Percentiles rank a stretch among this genome's conserved stretches.
Evolutionary conservation across 2,329 filamentous ascomycete species (phyloP).

Genomic region (Teratosphaeria epicoccoides): DNA sequence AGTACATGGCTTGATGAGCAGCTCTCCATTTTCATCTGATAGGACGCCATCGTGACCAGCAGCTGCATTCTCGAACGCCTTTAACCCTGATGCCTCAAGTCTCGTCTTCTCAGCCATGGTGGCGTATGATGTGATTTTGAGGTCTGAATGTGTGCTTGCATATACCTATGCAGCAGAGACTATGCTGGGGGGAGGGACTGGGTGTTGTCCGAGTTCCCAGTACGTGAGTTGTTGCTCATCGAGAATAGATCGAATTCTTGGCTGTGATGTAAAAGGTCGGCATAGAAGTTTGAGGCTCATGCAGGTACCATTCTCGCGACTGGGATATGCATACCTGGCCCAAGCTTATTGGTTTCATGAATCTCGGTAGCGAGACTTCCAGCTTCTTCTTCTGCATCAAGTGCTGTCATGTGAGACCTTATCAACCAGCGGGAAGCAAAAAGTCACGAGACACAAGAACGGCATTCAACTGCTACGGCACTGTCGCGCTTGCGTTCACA

Average conservation of each 20-base stretch:
- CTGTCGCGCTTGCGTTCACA: no score
- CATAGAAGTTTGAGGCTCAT: background rate
- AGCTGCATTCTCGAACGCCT: slow-evolving; percentile 63
- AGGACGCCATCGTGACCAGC: slow-evolving; percentile 87
- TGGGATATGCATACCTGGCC: background rate
- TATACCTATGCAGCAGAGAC: no score
- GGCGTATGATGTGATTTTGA: background rate
- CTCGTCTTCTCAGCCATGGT: slow-evolving; percentile 7
- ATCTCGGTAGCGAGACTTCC: background rate
- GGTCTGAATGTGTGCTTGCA: no score
- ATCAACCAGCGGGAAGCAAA: no score
- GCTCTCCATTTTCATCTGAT: slow-evolving; percentile 67
- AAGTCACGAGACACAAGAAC: no score
- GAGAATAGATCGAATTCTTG: background rate
- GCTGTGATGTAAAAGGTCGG: background rate
- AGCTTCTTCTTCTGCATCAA: no score
- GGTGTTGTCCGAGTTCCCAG: no score
- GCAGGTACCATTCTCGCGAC: background rate
- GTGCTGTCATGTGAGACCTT: no score
- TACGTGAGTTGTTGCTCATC: background rate
- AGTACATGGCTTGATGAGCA: slow-evolving; percentile 93
- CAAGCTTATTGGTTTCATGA: background rate
- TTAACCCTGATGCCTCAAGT: slow-evolving; percentile 41
- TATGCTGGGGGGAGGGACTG: no score
- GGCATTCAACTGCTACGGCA: background rate